These are phyloP conservation scores for Wilcoxina mikolae DNA, from an alignment of 495 filamentous ascomycete species.

Conservation along the genomic window DNA sequence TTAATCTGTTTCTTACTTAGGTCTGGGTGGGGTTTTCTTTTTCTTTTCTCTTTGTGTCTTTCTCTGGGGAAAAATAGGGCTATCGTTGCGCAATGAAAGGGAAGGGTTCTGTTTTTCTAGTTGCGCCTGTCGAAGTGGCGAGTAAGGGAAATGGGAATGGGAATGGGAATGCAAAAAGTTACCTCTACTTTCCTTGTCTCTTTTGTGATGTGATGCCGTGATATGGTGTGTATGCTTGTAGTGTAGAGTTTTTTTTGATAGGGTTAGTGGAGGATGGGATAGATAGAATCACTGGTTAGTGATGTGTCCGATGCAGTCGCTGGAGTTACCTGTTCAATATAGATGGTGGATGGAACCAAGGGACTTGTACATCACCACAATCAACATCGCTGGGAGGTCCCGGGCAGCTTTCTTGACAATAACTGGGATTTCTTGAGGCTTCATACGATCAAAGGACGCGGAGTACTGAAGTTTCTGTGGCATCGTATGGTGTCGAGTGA, in stretches of 20 bases:
- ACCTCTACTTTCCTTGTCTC: background rate
- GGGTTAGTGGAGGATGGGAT: no score
- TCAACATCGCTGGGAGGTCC: no score
- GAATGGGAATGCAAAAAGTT: slow-evolving; percentile 3
- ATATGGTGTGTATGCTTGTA: no score
- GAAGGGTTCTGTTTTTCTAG: slow-evolving; percentile 1
- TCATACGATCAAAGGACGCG: no score
- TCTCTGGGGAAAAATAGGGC: background rate
- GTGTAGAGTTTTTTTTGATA: no score
- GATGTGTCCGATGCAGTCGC: no score
- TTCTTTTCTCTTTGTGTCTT: slow-evolving; percentile 1
- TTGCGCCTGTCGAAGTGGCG: background rate
- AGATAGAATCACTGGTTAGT: background rate
- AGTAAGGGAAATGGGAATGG: background rate
- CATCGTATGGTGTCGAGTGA: no score
- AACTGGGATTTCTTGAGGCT: no score
- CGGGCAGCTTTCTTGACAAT: no score
- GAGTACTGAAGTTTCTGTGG: no score
- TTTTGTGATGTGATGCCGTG: background rate
- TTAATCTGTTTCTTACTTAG: slow-evolving; percentile 8
- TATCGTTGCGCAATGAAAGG: background rate
- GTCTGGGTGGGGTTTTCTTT: slow-evolving; percentile 6
- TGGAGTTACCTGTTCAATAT: no score
- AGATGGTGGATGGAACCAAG: background rate
- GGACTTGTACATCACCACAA: no score